phyloP scores from a whole-genome alignment of 2,329 filamentous ascomycete species.

The Alternaria incomplexa region DNA sequence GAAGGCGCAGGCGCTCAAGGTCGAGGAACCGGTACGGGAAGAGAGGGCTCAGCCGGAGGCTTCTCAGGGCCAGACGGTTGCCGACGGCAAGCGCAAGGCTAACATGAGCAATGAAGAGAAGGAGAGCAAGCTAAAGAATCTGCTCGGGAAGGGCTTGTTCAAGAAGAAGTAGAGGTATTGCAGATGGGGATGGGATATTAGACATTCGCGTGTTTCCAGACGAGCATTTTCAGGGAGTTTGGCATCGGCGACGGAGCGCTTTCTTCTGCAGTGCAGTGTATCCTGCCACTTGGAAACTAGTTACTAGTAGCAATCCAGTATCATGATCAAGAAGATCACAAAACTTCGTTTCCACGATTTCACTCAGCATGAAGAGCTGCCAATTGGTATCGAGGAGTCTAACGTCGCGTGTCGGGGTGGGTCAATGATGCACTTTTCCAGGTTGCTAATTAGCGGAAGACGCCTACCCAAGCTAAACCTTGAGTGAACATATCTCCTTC shows the following conservation, averaged over 20 bases:
- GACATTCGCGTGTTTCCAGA: not conserved
- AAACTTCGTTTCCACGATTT: not conserved
- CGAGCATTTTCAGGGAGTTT: conserved; percentile 6
- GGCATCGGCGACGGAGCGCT: not conserved
- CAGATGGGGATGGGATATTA: not conserved
- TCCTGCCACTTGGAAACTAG: not conserved
- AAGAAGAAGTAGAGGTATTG: conserved; percentile 31
- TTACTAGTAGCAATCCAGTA: not conserved
- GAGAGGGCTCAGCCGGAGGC: conserved; percentile 11
- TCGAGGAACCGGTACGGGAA: conserved; percentile 59
- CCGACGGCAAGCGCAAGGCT: conserved; percentile 42
- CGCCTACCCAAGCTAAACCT: not conserved
- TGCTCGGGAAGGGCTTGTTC: conserved; percentile 45
- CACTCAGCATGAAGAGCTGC: not conserved
- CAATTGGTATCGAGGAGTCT: not conserved
- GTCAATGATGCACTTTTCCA: not conserved
- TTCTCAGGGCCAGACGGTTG: conserved; percentile 24
- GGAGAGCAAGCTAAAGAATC: conserved; percentile 49
- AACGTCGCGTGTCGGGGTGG: not conserved
- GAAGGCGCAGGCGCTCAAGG: conserved; percentile 70
- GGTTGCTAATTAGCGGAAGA: not conserved
- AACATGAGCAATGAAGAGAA: conserved; percentile 43
- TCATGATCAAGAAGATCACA: not conserved
- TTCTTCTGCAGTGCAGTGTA: not conserved
- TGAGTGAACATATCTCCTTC: not conserved